Conservation (phyloP, 129 eudicot genomes). For the Oenanthe sinensis region DNA sequence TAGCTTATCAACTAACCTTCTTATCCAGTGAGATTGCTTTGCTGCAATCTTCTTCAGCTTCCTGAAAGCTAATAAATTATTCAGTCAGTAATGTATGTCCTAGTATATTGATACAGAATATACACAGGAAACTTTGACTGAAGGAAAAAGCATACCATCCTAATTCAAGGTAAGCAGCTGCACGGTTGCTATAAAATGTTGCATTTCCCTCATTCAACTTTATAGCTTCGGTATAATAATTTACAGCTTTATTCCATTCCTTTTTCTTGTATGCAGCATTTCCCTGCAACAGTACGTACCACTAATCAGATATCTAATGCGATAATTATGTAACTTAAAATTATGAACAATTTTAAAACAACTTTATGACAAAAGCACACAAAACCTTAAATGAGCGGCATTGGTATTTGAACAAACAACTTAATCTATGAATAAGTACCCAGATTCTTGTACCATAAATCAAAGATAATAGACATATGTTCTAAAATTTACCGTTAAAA, state of each 20-base stretch:
- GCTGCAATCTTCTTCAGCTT: constrained; percentile 91
- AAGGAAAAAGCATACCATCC: constrained; percentile 42
- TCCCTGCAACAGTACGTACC: constrained; percentile 38
- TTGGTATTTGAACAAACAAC: background rate
- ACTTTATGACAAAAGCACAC: background rate
- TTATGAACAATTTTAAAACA: background rate
- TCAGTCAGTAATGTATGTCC: constrained; percentile 11
- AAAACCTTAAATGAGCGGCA: background rate
- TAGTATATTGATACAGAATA: background rate
- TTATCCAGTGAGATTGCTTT: constrained; percentile 78
- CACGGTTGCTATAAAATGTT: constrained; percentile 69
- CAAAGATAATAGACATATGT: background rate
- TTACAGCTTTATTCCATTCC: constrained; percentile 76
- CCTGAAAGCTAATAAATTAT: constrained; percentile 45
- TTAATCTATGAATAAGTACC: background rate
- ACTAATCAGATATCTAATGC: background rate
- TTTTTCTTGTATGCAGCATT: constrained; percentile 78
- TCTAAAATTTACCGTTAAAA: background rate
- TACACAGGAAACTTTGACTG: background rate
- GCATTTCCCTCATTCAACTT: constrained; percentile 63
- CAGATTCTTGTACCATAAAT: background rate
- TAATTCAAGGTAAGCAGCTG: constrained; percentile 87
- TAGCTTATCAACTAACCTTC: constrained; percentile 44
- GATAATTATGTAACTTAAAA: background rate
- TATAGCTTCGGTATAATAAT: constrained; percentile 72